These are phyloP conservation scores for Pythium rhizo-oryzae DNA, from an alignment of 352 stramenopile genomes.

Conservation along the genomic window DNA sequence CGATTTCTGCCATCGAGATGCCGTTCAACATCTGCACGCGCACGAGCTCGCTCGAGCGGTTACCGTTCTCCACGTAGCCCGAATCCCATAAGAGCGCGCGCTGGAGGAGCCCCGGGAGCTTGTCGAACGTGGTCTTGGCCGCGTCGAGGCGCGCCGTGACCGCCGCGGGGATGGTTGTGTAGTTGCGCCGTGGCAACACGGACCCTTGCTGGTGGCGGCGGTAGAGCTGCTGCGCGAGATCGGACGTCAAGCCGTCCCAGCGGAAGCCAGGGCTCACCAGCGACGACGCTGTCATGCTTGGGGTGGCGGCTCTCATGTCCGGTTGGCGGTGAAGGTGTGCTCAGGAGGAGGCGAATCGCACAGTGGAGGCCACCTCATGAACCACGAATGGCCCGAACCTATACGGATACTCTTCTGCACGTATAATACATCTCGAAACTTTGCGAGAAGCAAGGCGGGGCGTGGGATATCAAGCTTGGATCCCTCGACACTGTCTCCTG, in stretches of 20 bases:
- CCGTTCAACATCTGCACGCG: slow-evolving; percentile 16
- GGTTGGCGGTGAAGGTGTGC: too few species aligned
- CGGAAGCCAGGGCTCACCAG: neutral
- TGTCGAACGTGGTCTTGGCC: slow-evolving; percentile 4
- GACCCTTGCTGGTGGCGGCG: too few species aligned
- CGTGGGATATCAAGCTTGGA: too few species aligned
- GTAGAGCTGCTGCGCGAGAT: neutral
- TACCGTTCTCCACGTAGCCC: slow-evolving; percentile 15
- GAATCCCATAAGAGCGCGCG: slow-evolving; percentile 32
- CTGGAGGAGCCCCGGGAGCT: slow-evolving; percentile 26
- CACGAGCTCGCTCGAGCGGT: slow-evolving; percentile 17
- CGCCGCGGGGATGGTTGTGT: neutral
- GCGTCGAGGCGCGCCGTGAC: neutral
- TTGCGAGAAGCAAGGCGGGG: too few species aligned
- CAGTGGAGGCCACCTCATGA: too few species aligned
- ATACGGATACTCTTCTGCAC: too few species aligned
- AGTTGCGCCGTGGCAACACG: neutral
- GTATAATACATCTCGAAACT: too few species aligned
- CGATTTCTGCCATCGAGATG: slow-evolving; percentile 29
- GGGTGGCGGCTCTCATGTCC: too few species aligned
- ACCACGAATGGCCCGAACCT: too few species aligned
- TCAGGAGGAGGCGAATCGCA: too few species aligned
- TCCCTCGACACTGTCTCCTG: too few species aligned
- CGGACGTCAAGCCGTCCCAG: neutral
- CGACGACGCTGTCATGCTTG: too few species aligned